Percentiles rank a stretch among this genome's conserved stretches.
Conservation (phyloP, 352 stramenopile species). For the Globisporangium camurandrum region DNA sequence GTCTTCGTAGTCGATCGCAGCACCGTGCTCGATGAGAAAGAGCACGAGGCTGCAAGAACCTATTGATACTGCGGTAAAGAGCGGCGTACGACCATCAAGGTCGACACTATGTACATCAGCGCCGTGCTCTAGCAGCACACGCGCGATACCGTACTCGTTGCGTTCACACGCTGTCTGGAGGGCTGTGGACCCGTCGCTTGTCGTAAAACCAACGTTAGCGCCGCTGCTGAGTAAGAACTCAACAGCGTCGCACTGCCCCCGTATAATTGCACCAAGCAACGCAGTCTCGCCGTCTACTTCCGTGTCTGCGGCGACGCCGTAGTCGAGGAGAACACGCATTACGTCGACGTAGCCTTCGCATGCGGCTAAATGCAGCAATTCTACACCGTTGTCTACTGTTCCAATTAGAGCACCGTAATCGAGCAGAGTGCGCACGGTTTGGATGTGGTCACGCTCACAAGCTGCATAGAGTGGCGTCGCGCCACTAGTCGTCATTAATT, state of each 20-base stretch:
- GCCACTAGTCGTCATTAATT: background rate
- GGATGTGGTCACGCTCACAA: background rate
- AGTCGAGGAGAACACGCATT: background rate
- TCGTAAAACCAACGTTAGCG: background rate
- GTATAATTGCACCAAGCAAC: slow-evolving; percentile 1
- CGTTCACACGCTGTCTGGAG: background rate
- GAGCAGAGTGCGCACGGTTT: background rate
- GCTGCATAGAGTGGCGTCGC: background rate
- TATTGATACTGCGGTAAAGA: background rate
- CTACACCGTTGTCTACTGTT: background rate
- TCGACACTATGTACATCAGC: background rate
- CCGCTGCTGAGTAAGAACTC: background rate
- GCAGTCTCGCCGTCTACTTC: slow-evolving; percentile 2
- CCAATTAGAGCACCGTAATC: background rate
- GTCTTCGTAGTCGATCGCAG: background rate
- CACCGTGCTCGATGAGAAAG: background rate
- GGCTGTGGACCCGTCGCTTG: slow-evolving; percentile 2
- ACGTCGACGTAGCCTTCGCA: too few species aligned
- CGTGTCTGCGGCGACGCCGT: background rate
- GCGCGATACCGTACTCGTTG: background rate
- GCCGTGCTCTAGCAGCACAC: background rate
- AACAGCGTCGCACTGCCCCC: background rate
- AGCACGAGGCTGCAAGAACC: background rate
- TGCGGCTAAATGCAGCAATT: background rate
- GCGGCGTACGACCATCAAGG: background rate